A percentile compares a stretch with the other conserved stretches of the same genome.
Evolutionary conservation across 192 early-diverging fungal genomes (phyloP).

Genomic region (Kappamyces sp.): DNA sequence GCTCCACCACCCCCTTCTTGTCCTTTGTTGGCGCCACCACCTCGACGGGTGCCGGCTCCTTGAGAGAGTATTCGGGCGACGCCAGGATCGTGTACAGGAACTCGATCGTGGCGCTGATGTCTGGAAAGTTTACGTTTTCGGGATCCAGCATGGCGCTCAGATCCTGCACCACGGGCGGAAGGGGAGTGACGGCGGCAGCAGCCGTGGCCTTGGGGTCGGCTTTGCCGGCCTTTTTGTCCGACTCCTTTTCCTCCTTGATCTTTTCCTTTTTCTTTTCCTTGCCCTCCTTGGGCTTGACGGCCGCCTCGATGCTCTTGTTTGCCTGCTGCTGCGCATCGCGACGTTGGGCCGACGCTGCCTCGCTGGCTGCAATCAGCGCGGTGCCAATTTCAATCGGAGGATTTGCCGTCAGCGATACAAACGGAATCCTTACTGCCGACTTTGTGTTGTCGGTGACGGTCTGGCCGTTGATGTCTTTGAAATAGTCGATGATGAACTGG

Average conservation of each 20-base stretch:
- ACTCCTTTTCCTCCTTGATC: conserved; percentile 18
- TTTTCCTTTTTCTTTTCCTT: conserved; percentile 3
- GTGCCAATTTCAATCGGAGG: conserved; percentile 30
- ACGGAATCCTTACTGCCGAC: conserved; percentile 28
- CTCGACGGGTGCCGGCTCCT: conserved; percentile 20
- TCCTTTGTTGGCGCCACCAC: conserved; percentile 30
- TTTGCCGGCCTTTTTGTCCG: conserved; percentile 12
- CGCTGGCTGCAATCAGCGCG: conserved; percentile 11
- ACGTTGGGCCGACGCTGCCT: conserved; percentile 10
- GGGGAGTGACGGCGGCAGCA: conserved; percentile 5
- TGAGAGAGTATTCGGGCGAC: not conserved
- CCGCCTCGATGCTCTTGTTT: not conserved
- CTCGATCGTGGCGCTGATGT: conserved; percentile 32
- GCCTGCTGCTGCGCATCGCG: conserved; percentile 13
- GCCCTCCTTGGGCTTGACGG: not conserved
- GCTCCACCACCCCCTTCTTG: conserved; percentile 35
- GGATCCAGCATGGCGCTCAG: conserved; percentile 18
- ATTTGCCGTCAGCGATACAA: conserved; percentile 18
- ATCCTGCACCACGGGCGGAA: conserved; percentile 9
- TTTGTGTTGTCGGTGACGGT: conserved; percentile 20
- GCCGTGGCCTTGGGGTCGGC: conserved; percentile 13
- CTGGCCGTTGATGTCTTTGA: conserved; percentile 36
- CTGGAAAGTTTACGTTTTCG: conserved; percentile 28
- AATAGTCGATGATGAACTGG: conserved; percentile 47
- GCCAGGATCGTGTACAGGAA: conserved; percentile 1